Evolutionary conservation across 2,329 filamentous ascomycete genomes (phyloP).

Genomic region (Orbilia brochopaga): DNA sequence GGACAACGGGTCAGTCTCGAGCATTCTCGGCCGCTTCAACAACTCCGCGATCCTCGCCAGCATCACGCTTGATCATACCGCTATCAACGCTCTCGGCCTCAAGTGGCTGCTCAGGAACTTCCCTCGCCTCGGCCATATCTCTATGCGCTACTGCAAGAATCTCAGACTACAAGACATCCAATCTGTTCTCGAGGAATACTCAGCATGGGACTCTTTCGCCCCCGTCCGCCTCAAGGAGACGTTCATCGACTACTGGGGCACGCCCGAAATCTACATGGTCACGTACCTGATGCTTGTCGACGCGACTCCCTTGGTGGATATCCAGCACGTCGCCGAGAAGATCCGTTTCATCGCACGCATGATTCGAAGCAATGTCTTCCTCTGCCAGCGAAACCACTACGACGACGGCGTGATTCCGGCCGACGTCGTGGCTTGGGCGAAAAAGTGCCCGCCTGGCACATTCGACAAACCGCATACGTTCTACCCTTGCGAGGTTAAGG

Average conservation of each 20-base stretch:
- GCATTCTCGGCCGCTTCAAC: slow-evolving; percentile 11
- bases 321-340: slow-evolving; percentile 15
- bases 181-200: slow-evolving; percentile 13
- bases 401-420: slow-evolving; percentile 6
- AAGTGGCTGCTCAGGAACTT: slow-evolving; percentile 15
- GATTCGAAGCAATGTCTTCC: slow-evolving; percentile 35
- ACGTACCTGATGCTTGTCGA: slow-evolving; percentile 20
- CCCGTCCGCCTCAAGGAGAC: slow-evolving; percentile 15
- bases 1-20: slow-evolving; percentile 16
- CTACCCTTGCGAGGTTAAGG: slow-evolving; percentile 23
- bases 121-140: slow-evolving; percentile 15
- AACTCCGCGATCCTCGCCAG: slow-evolving; percentile 1
- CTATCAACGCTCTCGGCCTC: slow-evolving; percentile 11
- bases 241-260: slow-evolving; percentile 33
- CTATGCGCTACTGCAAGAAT: slow-evolving; percentile 21
- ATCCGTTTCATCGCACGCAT: slow-evolving; percentile 23
- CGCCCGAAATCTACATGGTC: slow-evolving; percentile 32
- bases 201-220: not conserved
- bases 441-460: not conserved
- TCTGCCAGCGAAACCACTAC: slow-evolving; percentile 35
- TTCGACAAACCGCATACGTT: slow-evolving; percentile 9
- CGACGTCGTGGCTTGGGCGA: slow-evolving; percentile 1
- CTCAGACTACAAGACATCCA: slow-evolving; percentile 20
- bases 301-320: slow-evolving; percentile 8
- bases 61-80: slow-evolving; percentile 26